Base-by-base conservation (phyloP, 805 yeast species). In the Dipodascus geniculatus region DNA sequence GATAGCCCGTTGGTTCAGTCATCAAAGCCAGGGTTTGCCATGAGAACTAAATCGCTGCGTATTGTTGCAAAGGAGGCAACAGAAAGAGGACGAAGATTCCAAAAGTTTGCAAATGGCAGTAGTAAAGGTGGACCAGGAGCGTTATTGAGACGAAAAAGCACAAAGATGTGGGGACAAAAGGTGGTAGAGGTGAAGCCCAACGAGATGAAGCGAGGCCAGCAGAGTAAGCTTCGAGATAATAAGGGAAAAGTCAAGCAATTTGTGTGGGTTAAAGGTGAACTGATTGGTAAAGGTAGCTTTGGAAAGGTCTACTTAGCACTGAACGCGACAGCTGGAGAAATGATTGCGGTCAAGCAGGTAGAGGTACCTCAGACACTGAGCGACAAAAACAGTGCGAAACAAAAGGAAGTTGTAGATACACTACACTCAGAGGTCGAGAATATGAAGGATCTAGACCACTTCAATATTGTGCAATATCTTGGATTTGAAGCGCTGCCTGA, bases 291-390 rank as follows among this genome's bases (percentile, higher is more conserved):
- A 55, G 99, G 99, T 0, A 90, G 97, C 0, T 93, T 90, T 73
- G 99, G 99, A 8, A 83, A 87, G 38, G 99, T 93, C 1, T 91
- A 77, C 64, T 73, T 93, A 54, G 97, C 96, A 1, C 75, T 93
- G 63, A 93, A 93, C 67, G 90, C 89, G 17, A 93, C 98, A 0
- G 88, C 96, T 0, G 98, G 98, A 53, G 99, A 93, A 63, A 89
- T 93, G 96, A 85, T 93, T 72, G 99, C 99, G 0, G 99, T 93
- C 1, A 93, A 93, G 65, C 99, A 93, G 68, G 96, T 91, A 1
- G 82, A 78, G 47, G 83, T 84, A 11, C 82, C 87, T 0, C 67
- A 70, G 53, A 63, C 74, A 33, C 61, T 70, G 19, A 56, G 66
- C 47, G 67, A 61, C 53, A 49, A 55, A 23, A 59, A 59, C 31